Percentiles rank a stretch among this genome's conserved stretches.
Evolutionary conservation across 768 basidiomycete genomes (phyloP).

Genomic region (Mrakia gelida): DNA sequence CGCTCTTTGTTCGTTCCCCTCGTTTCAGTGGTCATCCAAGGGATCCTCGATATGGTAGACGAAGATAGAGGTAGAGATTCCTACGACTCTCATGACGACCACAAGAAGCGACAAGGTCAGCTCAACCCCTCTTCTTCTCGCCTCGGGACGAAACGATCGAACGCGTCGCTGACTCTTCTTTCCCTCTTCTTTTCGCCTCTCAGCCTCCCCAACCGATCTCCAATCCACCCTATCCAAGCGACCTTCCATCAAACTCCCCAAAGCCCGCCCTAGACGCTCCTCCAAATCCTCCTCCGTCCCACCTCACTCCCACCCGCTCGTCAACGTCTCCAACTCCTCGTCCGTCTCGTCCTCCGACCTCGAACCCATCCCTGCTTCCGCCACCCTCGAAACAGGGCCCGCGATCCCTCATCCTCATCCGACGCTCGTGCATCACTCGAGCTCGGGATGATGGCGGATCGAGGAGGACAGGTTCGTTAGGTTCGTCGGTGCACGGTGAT

Average conservation of each 20-base stretch:
- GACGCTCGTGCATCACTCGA: neutral
- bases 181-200: neutral
- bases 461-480: neutral
- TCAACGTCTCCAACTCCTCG: neutral
- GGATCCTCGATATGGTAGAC: constrained; percentile 69
- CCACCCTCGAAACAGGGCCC: neutral
- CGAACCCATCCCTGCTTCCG: neutral
- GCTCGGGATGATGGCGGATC: neutral
- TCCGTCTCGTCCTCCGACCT: neutral
- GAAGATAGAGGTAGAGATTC: constrained; percentile 53
- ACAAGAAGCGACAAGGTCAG: constrained; percentile 31
- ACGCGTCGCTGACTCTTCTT: neutral
- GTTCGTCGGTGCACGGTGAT: no score
- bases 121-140: neutral
- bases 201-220: constrained; percentile 24
- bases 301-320: neutral
- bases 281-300: constrained; percentile 49
- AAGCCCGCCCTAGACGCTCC: constrained; percentile 11
- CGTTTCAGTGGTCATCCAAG: constrained; percentile 60
- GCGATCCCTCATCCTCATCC: neutral
- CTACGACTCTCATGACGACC: constrained; percentile 12
- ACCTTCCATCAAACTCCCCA: constrained; percentile 30
- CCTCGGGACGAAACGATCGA: neutral
- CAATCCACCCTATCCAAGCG: constrained; percentile 25
- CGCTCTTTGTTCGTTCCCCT: neutral